phyloP scores from a whole-genome alignment of 495 filamentous ascomycete species.

The Podospora didyma region DNA sequence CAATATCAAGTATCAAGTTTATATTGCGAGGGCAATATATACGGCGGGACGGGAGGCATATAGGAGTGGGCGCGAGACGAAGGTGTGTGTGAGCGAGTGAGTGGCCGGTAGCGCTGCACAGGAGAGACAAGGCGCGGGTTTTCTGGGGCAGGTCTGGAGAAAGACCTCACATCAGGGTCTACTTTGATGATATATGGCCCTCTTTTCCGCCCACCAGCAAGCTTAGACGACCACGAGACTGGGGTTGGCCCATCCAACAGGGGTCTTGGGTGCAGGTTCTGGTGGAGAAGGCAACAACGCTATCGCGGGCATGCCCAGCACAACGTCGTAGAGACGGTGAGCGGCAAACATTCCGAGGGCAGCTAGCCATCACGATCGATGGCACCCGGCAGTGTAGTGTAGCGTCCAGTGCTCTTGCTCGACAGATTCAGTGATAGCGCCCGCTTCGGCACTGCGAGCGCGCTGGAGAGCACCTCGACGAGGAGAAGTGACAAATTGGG shows the following conservation, averaged over 20 bases:
- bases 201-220: constrained; percentile 13
- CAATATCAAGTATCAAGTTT: constrained; percentile 36
- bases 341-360: background rate
- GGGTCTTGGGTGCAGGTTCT: constrained; percentile 20
- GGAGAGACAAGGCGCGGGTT: constrained; percentile 15
- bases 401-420: no score
- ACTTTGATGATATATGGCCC: constrained; percentile 32
- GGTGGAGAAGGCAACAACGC: constrained; percentile 27
- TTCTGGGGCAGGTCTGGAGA: constrained; percentile 20
- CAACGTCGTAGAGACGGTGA: constrained; percentile 6
- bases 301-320: constrained; percentile 16
- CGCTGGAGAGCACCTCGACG: background rate
- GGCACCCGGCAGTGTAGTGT: no score
- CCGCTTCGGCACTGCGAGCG: background rate
- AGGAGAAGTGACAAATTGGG: constrained; percentile 15
- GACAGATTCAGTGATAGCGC: no score
- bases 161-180: constrained; percentile 22
- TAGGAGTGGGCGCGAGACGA: constrained; percentile 14
- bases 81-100: constrained; percentile 10
- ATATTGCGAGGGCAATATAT: constrained; percentile 37
- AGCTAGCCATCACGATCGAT: no score
- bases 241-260: constrained; percentile 27
- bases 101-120: constrained; percentile 15
- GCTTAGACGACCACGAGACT: constrained; percentile 13
- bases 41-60: constrained; percentile 34